These are phyloP conservation scores for Monascus purpureus DNA, from an alignment of 495 filamentous ascomycete species.

Conservation along the genomic window DNA sequence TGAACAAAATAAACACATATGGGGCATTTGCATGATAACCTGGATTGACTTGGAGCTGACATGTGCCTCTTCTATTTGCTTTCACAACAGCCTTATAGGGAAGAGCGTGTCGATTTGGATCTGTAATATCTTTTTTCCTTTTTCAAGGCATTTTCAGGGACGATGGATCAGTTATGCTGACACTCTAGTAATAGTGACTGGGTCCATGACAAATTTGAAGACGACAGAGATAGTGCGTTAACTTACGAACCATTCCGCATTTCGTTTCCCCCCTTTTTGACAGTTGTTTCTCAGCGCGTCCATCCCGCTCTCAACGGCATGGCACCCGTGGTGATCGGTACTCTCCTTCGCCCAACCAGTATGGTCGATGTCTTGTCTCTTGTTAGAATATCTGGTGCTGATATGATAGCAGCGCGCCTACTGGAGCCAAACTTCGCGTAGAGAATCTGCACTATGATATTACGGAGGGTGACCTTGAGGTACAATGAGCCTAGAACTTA, in stretches of 20 bases:
- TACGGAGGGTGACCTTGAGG: conserved; percentile 72
- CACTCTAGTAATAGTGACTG: conserved; percentile 48
- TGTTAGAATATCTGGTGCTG: conserved; percentile 7
- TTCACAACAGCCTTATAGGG: conserved; percentile 39
- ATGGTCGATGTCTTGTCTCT: conserved; percentile 11
- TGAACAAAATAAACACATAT: conserved; percentile 20
- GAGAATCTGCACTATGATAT: conserved; percentile 93
- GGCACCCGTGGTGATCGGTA: conserved; percentile 21
- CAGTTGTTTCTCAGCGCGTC: conserved; percentile 19
- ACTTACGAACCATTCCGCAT: conserved; percentile 18
- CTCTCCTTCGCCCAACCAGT: conserved; percentile 39
- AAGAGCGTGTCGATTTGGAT: conserved; percentile 41
- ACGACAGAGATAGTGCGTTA: conserved; percentile 36
- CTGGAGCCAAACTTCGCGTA: conserved; percentile 62
- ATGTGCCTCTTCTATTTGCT: conserved; percentile 29
- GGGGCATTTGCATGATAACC: conserved; percentile 28
- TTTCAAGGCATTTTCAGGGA: background rate
- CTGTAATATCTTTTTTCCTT: conserved; percentile 21
- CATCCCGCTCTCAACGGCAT: conserved; percentile 25
- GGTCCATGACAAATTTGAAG: conserved; percentile 82
- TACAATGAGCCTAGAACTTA: conserved; percentile 21
- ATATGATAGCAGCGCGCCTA: conserved; percentile 16
- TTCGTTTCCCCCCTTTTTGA: conserved; percentile 7
- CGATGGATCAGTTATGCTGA: conserved; percentile 4
- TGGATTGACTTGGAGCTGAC: conserved; percentile 43